phyloP scores from a whole-genome alignment of 306 rosid species.

The Aeschynomene evenia region DNA sequence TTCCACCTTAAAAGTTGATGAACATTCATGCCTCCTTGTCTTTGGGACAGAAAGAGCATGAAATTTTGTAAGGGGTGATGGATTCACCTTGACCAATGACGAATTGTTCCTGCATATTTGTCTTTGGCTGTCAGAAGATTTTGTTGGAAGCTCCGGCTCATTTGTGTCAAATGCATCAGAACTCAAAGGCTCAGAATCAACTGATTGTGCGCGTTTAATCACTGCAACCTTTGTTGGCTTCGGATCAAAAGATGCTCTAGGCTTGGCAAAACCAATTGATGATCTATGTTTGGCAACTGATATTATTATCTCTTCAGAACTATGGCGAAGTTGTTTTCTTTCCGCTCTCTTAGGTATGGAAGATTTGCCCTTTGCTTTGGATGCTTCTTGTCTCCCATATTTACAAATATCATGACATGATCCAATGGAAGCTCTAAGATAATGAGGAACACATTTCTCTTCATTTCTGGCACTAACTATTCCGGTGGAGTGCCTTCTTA shows the following conservation, averaged over 20 bases:
- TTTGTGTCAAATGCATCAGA: background rate
- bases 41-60: conserved; percentile 20
- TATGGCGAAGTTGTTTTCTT: conserved; percentile 29
- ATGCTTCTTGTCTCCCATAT: conserved; percentile 53
- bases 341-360: conserved; percentile 37
- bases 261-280: too few species aligned
- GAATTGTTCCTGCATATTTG: conserved; percentile 33
- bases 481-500: conserved; percentile 64
- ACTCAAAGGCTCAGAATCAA: too few species aligned
- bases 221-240: conserved; percentile 34
- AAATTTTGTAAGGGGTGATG: conserved; percentile 20
- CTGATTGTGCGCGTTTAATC: conserved; percentile 31
- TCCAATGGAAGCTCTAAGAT: conserved; percentile 74
- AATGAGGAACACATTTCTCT: conserved; percentile 53
- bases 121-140: conserved; percentile 34
- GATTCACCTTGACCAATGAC: conserved; percentile 35
- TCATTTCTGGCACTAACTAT: conserved; percentile 34
- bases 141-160: conserved; percentile 6
- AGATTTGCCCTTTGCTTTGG: conserved; percentile 41
- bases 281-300: conserved; percentile 19
- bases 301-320: conserved; percentile 17
- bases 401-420: conserved; percentile 93
- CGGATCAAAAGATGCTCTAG: conserved; percentile 32
- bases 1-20: conserved; percentile 27
- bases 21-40: conserved; percentile 31